These are phyloP conservation scores for Diplodia sapinea DNA, from an alignment of 2,329 filamentous ascomycete genomes.

Conservation along the genomic window DNA sequence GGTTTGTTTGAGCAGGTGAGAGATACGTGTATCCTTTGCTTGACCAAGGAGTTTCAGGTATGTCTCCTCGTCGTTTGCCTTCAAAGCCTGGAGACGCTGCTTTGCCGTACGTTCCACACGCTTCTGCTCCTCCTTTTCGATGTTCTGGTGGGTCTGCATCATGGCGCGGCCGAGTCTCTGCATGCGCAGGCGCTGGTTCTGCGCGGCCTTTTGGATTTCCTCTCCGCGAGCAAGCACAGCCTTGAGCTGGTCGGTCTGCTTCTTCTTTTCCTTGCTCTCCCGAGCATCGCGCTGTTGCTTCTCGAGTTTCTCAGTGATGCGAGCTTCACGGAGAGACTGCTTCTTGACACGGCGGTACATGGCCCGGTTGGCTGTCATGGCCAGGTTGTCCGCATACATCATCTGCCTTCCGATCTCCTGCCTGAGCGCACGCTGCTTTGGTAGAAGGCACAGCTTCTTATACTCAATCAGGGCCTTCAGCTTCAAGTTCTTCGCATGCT, in stretches of 20 bases:
- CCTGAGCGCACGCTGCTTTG: conserved; percentile 84
- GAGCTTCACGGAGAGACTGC: conserved; percentile 90
- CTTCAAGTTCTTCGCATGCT: conserved; percentile 75
- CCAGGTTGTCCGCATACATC: conserved; percentile 93
- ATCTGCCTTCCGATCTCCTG: conserved; percentile 89
- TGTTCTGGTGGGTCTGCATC: conserved; percentile 88
- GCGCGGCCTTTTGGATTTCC: conserved; percentile 73
- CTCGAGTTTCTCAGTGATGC: conserved; percentile 98
- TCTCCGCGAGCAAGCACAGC: conserved; percentile 82
- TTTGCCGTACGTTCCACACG: conserved; percentile 96
- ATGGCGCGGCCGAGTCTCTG: conserved; percentile 90
- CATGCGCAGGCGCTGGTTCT: conserved; percentile 72
- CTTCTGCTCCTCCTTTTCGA: conserved; percentile 99
- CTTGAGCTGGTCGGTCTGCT: conserved; percentile 88
- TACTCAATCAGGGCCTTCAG: conserved; percentile 92
- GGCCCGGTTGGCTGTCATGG: conserved; percentile 93
- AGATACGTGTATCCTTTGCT: conserved; percentile 99
- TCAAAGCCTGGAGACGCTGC: conserved; percentile 97
- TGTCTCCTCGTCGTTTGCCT: conserved; percentile 98
- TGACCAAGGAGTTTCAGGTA: conserved; percentile 98
- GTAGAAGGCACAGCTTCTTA: conserved; percentile 86
- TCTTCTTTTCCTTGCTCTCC: conserved; percentile 96
- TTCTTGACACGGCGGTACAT: conserved; percentile 96
- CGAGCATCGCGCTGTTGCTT: conserved; percentile 97
- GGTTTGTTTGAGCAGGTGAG: conserved; percentile 93